Percentiles rank a stretch among this genome's conserved stretches.
Conservation (phyloP, 2,329 filamentous ascomycete species). For the Colletotrichum horii region DNA sequence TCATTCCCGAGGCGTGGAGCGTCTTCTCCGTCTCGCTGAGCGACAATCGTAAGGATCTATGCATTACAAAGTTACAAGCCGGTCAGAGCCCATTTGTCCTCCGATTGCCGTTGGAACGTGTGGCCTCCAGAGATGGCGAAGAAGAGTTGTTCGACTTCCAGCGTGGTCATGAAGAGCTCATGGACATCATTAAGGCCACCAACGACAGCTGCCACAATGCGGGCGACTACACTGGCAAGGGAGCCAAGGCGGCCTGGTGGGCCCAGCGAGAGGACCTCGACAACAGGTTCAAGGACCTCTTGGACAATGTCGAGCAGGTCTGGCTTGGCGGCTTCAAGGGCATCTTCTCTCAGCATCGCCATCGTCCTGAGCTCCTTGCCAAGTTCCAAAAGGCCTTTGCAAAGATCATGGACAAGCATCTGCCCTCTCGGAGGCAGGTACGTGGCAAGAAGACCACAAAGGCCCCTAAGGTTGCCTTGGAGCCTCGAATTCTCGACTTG, state of each 20-base stretch:
- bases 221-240: constrained; percentile 72
- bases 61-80: constrained; percentile 83
- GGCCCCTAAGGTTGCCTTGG: constrained; percentile 51
- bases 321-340: constrained; percentile 97
- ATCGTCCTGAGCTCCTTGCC: constrained; percentile 67
- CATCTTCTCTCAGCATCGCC: constrained; percentile 80
- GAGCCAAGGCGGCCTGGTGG: constrained; percentile 88
- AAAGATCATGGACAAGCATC: constrained; percentile 78
- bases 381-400: constrained; percentile 82
- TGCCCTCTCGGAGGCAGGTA: constrained; percentile 79
- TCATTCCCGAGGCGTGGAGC: constrained; percentile 83
- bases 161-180: constrained; percentile 78
- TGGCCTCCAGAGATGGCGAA: constrained; percentile 80
- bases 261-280: constrained; percentile 82
- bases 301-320: constrained; percentile 86
- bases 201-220: constrained; percentile 82
- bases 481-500: constrained; percentile 76
- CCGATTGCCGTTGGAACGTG: constrained; percentile 82
- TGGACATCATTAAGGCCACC: constrained; percentile 80
- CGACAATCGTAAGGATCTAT: constrained; percentile 82
- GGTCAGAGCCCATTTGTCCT: constrained; percentile 83
- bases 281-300: constrained; percentile 73
- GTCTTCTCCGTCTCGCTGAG: constrained; percentile 86
- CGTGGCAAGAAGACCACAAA: constrained; percentile 58
- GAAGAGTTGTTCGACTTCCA: constrained; percentile 82